Evolutionary conservation across 1,139 yeast genomes (phyloP).

Genomic region (Taphrina wiesneri): DNA sequence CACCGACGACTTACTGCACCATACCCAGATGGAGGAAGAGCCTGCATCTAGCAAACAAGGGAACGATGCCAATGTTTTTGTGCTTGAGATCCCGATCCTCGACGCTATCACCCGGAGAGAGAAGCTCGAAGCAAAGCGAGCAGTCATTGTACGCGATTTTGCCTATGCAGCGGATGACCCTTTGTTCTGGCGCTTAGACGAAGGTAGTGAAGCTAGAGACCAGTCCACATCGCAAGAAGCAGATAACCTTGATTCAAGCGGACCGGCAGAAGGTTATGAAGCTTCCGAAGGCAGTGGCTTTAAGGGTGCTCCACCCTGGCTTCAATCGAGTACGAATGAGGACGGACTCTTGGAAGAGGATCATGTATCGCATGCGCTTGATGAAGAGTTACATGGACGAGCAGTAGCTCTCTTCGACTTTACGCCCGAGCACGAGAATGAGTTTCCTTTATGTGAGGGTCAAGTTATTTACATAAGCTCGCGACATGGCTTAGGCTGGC

Average conservation of each 20-base stretch:
- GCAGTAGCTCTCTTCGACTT: constrained; percentile 90
- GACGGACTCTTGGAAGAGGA: constrained; percentile 6
- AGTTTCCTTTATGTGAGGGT: constrained; percentile 73
- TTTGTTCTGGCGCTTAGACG: constrained; percentile 13
- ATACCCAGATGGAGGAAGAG: background rate
- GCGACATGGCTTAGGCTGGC: constrained; percentile 98
- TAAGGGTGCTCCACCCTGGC: constrained; percentile 32
- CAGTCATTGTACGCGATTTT: constrained; percentile 27
- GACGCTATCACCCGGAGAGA: background rate
- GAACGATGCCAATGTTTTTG: background rate
- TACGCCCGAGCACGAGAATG: constrained; percentile 91
- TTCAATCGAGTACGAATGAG: constrained; percentile 1
- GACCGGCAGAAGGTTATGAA: background rate
- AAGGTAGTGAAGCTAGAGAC: background rate
- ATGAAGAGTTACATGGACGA: constrained; percentile 55
- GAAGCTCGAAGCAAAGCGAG: background rate
- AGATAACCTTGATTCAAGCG: background rate
- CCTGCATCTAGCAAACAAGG: background rate
- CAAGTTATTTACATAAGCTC: constrained; percentile 83
- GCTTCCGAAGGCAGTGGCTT: constrained; percentile 12
- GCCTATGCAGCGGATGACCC: constrained; percentile 32
- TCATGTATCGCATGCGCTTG: constrained; percentile 21
- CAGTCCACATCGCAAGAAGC: background rate
- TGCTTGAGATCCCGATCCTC: constrained; percentile 1
- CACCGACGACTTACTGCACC: too few species aligned